Evolutionary conservation across 331 rosid genomes (phyloP), one percentile per base, ranked within the genome.

Genomic region (Ulmus americana): DNA sequence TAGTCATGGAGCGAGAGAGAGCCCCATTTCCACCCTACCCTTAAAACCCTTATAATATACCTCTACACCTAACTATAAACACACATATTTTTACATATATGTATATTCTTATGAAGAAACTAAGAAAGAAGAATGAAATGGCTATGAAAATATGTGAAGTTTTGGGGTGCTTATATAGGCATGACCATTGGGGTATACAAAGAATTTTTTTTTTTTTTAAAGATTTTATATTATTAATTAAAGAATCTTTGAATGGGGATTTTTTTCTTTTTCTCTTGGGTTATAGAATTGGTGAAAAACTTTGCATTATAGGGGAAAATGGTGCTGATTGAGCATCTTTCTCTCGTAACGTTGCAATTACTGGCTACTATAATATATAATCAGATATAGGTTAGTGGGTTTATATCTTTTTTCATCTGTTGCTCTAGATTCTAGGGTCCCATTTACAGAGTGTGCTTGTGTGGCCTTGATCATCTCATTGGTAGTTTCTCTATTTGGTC

Each of bases 1-100:
- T 77, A 74, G 77, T 4, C 1, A 58, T 78, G 90, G 72, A 82
- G 86, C 12, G 68, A 0, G 7, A 78, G 55, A 54, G 90, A 76
- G 70, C 83, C 41, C 86, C 71, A 65, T 18, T 62, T 63, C 51
- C 57, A 55, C 39, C 73, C 55, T 11, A 18, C 14, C 60, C 74
- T 61, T 51, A 16, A 22, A n/a, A 6, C 20, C 18, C 22, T n/a
- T 50, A 50, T 50, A 15, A 48, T 48, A 48, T 49, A 13, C n/a
- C 18, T 13, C 20, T 0, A 51, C 22, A 51, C 22, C 10, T 15
- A 14, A 28, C 4, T 51, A 14, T 51, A 51, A 7, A 51, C 1
- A 51, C 3, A 51, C 8, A 51, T 51, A 14, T 16, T 7, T 0
- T 5, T 49, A 49, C 3, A 38, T 16, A 10, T 46, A 48, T 39